Evolutionary conservation across 2,329 filamentous ascomycete genomes (phyloP).

Genomic region (Pseudogymnoascus destructans): DNA sequence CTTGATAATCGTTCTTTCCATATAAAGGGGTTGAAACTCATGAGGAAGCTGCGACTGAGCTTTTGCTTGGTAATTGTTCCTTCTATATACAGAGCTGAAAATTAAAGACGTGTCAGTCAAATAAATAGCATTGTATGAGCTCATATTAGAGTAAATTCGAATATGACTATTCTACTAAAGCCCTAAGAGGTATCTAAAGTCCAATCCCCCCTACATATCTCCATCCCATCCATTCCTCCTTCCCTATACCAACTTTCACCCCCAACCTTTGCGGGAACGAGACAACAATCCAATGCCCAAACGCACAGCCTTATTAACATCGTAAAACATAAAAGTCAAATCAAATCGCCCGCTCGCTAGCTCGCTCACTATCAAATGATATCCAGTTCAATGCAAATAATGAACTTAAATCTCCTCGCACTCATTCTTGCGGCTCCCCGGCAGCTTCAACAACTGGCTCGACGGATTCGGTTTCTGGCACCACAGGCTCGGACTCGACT

Average conservation of each 20-base stretch:
- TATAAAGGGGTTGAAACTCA: too few relatives aligned
- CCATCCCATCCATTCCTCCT: neutral
- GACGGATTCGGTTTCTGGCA: neutral
- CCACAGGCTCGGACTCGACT: neutral
- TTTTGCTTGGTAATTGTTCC: too few relatives aligned
- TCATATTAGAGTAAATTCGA: neutral
- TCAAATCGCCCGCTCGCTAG: slow-evolving; percentile 6
- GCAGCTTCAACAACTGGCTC: neutral
- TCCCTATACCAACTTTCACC: neutral
- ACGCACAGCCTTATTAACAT: neutral
- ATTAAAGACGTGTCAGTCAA: neutral
- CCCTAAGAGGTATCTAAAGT: neutral
- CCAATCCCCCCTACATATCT: neutral
- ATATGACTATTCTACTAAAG: neutral
- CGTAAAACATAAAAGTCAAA: neutral
- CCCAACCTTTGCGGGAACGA: neutral
- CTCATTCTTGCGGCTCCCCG: neutral
- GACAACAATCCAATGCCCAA: neutral
- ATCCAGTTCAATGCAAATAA: neutral
- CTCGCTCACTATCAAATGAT: neutral
- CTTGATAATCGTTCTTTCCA: too few relatives aligned
- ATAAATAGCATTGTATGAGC: neutral
- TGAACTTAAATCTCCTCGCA: neutral
- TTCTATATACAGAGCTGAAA: neutral
- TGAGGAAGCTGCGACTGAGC: too few relatives aligned